A percentile compares a stretch with the other conserved stretches of the same genome.
Conservation (phyloP, 352 stramenopile species). For the Phytophthora litchii region DNA sequence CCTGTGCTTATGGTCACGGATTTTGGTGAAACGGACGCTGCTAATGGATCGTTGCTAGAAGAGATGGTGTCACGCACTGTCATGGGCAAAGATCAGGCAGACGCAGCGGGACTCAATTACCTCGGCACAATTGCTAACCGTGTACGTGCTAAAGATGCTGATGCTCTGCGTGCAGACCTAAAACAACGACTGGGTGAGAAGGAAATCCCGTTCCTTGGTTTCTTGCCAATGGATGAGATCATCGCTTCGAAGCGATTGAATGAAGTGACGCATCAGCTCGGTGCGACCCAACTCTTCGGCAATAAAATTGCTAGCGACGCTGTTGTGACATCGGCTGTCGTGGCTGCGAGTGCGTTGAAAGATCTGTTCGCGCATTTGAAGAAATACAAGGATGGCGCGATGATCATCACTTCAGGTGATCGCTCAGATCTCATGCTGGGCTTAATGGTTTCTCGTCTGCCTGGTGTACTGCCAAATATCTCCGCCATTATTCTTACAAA, state of each 20-base stretch:
- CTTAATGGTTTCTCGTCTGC: slow-evolving; percentile 68
- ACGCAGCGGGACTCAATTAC: slow-evolving; percentile 61
- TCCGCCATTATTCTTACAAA: slow-evolving; percentile 80
- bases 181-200: slow-evolving; percentile 30
- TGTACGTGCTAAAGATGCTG: slow-evolving; percentile 45
- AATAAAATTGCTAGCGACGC: slow-evolving; percentile 72
- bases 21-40: slow-evolving; percentile 33
- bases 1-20: slow-evolving; percentile 73
- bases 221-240: slow-evolving; percentile 67
- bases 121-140: slow-evolving; percentile 82
- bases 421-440: slow-evolving; percentile 77
- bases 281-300: slow-evolving; percentile 69
- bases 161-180: slow-evolving; percentile 44
- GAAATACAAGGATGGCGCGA: slow-evolving; percentile 74
- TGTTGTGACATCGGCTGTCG: slow-evolving; percentile 66
- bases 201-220: slow-evolving; percentile 65
- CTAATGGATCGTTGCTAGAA: slow-evolving; percentile 40
- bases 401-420: slow-evolving; percentile 82
- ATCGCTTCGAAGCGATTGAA: slow-evolving; percentile 82
- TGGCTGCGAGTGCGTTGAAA: slow-evolving; percentile 73
- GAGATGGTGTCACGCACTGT: slow-evolving; percentile 67
- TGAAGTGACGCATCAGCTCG: slow-evolving; percentile 71
- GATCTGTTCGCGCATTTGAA: slow-evolving; percentile 81
- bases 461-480: slow-evolving; percentile 69
- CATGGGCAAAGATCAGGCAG: slow-evolving; percentile 65